Evolutionary conservation across 257 asterid genomes (phyloP), one percentile per base, ranked within the genome.

Genomic region (Craterostigma plantagineum): DNA sequence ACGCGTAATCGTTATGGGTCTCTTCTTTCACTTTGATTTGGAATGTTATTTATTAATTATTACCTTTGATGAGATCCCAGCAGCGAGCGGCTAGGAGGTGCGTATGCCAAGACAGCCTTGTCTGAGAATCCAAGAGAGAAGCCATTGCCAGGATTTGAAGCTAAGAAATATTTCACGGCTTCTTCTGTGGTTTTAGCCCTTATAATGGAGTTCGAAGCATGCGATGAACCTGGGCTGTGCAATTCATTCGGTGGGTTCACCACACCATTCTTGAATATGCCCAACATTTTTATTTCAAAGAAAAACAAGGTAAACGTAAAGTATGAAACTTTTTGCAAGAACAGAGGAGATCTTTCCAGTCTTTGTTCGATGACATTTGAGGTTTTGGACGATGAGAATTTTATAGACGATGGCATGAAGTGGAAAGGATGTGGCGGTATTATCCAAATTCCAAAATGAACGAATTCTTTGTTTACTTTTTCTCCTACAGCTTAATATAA

Each of bases 191-290:
- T 49, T 43, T 48, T n/a, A n/a, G n/a, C n/a, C n/a, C n/a, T n/a
- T n/a, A n/a, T n/a, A n/a, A n/a, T n/a, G n/a, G n/a, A n/a, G n/a
- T n/a, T 64, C 7, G 38, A 49, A 9, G 56, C 15, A 11, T 55
- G 54, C 3, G 40, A 11, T 8, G 81, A 51, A n/a, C 68, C 82
- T 10, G 86, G 80, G 63, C 93, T 73, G 17, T 75, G 70, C 49
- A 90, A 58, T 54, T 90, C 99, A 48, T 66, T 48, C 10, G 99
- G 99, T 42, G 95, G 81, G 55, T 69, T 68, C 40, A 79, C 66
- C 56, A 90, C 60, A 23, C 73, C 82, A 16, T 72, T 77, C 68
- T 69, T 75, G 81, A 90, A 90, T 33, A 77, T 53, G 18, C 66
- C 78, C 81, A 90, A 62, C 99, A 90, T 86, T 23, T 23, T 23